phyloP scores from a whole-genome alignment of 495 filamentous ascomycete genomes.

The Aspergillus carlsbadensis region DNA sequence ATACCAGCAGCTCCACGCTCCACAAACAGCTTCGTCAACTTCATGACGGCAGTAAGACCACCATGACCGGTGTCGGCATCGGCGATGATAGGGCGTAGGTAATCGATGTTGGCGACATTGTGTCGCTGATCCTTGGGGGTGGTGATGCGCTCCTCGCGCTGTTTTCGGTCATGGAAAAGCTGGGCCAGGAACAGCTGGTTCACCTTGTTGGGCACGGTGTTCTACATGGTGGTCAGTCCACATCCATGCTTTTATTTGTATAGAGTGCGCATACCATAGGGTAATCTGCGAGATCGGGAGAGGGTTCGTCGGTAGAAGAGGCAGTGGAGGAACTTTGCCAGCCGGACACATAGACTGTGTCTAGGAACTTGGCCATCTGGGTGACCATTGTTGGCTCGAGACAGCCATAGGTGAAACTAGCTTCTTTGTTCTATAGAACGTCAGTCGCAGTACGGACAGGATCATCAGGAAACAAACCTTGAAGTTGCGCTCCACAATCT shows the following conservation, averaged over 20 bases:
- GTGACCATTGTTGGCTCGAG: constrained; percentile 97
- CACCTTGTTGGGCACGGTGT: constrained; percentile 98
- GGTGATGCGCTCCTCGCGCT: constrained; percentile 88
- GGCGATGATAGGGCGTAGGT: constrained; percentile 92
- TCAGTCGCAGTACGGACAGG: not conserved
- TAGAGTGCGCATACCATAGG: constrained; percentile 67
- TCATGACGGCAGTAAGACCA: constrained; percentile 96
- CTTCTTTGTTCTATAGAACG: constrained; percentile 65
- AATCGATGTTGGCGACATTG: constrained; percentile 83
- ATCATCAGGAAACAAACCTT: constrained; percentile 49
- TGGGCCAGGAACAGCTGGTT: constrained; percentile 96
- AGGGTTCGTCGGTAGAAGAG: constrained; percentile 90
- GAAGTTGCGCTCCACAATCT: constrained; percentile 81
- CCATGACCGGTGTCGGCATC: constrained; percentile 98
- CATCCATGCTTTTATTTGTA: not conserved
- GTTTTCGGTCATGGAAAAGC: constrained; percentile 98
- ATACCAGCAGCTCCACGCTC: constrained; percentile 97
- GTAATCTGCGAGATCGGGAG: constrained; percentile 97
- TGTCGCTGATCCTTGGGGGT: constrained; percentile 70
- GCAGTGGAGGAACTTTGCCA: constrained; percentile 99
- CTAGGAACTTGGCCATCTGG: constrained; percentile 98
- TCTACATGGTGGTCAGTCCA: constrained; percentile 48
- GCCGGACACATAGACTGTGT: constrained; percentile 97
- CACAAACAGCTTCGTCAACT: constrained; percentile 95
- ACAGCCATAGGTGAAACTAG: constrained; percentile 94